A percentile compares a stretch with the other conserved stretches of the same genome.
Conservation (phyloP, 176 grass and related monocot species). For the Poa annua region DNA sequence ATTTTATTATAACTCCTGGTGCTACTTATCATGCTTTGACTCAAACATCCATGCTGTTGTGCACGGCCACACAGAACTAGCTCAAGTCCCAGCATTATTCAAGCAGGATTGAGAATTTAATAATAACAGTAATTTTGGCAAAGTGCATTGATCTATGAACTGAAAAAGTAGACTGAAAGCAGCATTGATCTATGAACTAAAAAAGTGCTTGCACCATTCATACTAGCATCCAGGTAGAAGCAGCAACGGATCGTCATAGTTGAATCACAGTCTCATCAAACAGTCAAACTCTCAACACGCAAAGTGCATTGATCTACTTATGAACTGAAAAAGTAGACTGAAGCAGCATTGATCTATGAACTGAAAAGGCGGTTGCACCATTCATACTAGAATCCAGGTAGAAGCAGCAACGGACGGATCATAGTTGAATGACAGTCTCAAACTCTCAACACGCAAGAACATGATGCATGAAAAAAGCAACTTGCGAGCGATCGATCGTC, state of each 20-base stretch:
- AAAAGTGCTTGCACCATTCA: not conserved
- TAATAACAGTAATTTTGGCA: no score
- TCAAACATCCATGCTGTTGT: not conserved
- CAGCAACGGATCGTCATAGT: not conserved
- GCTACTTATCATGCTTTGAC: not conserved
- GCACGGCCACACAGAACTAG: not conserved
- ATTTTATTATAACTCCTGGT: not conserved
- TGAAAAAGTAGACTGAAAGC: no score
- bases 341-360: not conserved
- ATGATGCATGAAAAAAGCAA: not conserved
- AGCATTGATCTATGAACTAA: not conserved
- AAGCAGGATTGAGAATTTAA: not conserved
- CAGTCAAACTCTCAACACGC: not conserved
- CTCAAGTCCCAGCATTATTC: not conserved
- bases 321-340: no score
- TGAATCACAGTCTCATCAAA: not conserved
- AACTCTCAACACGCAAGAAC: not conserved
- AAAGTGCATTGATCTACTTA: no score
- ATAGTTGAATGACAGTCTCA: not conserved
- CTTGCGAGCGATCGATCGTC: not conserved
- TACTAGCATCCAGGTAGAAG: not conserved
- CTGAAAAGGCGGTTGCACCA: not conserved
- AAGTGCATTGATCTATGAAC: no score
- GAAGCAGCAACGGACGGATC: not conserved
- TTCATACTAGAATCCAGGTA: not conserved